Evolutionary conservation across 768 basidiomycete species (phyloP).

Genomic region (Boletus fagicola): DNA sequence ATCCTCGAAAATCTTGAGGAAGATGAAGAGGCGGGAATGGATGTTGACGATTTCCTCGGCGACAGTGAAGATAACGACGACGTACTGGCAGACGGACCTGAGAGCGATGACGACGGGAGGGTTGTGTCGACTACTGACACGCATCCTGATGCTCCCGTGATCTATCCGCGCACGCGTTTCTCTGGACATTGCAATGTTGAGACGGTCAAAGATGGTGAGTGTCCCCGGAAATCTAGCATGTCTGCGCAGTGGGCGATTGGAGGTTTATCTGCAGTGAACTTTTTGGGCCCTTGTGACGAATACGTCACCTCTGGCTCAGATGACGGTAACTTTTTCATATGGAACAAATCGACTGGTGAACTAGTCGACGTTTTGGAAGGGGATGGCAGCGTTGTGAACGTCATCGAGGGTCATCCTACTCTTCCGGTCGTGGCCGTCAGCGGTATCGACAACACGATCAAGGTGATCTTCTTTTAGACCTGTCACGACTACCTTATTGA

Average conservation of each 20-base stretch:
- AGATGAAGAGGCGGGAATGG: conserved; percentile 29
- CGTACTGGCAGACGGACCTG: conserved; percentile 24
- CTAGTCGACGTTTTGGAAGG: conserved; percentile 82
- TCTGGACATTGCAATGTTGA: conserved; percentile 73
- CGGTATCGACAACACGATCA: conserved; percentile 84
- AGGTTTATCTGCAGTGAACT: conserved; percentile 60
- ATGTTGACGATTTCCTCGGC: conserved; percentile 30
- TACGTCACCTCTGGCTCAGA: conserved; percentile 83
- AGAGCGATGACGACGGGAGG: conserved; percentile 35
- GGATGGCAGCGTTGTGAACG: conserved; percentile 78
- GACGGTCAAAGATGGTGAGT: conserved; percentile 84
- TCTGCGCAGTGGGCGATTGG: not conserved
- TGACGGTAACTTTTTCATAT: conserved; percentile 85
- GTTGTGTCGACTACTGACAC: conserved; percentile 22
- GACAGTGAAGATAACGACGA: conserved; percentile 30
- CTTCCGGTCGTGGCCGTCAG: conserved; percentile 82
- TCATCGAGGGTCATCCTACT: conserved; percentile 77
- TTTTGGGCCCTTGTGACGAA: conserved; percentile 75
- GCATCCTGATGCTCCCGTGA: conserved; percentile 43
- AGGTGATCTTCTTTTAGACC: conserved; percentile 44
- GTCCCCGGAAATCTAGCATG: not conserved
- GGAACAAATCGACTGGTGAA: conserved; percentile 65
- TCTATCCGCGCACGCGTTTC: conserved; percentile 64
- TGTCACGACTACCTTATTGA: not conserved
- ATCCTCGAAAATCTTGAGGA: conserved; percentile 4